phyloP scores from a whole-genome alignment of 1,284 basidiomycete species.

The Veloboletus limbatus region DNA sequence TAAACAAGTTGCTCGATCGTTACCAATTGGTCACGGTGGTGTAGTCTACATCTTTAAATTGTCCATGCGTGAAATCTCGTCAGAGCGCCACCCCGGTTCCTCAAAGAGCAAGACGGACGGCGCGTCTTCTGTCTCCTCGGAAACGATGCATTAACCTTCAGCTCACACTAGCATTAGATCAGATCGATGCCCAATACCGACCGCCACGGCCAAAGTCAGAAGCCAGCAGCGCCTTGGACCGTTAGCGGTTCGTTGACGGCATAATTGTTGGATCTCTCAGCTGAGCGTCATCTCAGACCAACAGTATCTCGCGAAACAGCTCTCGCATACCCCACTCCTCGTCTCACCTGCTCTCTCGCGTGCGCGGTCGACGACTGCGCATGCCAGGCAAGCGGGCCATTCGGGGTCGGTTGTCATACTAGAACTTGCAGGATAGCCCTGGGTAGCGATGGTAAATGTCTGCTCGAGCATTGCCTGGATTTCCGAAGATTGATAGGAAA shows the following conservation, averaged over 20 bases:
- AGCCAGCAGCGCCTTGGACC: neutral
- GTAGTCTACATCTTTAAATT: constrained; percentile 11
- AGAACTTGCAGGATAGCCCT: constrained; percentile 32
- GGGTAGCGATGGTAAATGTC: constrained; percentile 39
- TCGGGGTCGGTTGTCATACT: constrained; percentile 31
- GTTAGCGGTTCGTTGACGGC: neutral
- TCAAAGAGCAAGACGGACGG: neutral
- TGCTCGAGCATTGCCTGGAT: constrained; percentile 43
- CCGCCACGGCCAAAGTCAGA: constrained; percentile 10
- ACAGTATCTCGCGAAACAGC: constrained; percentile 42
- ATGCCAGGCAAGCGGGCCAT: constrained; percentile 46
- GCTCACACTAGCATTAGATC: constrained; percentile 8
- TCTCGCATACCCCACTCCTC: constrained; percentile 38
- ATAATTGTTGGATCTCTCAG: no score
- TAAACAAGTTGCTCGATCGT: constrained; percentile 4
- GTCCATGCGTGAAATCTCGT: neutral
- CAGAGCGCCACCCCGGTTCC: constrained; percentile 17
- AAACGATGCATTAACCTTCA: constrained; percentile 7
- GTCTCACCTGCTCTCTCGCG: constrained; percentile 28
- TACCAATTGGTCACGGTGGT: constrained; percentile 18
- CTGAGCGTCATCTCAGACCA: constrained; percentile 27
- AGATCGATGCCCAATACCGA: constrained; percentile 17
- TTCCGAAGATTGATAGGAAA: constrained; percentile 30
- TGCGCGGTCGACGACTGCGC: constrained; percentile 43
- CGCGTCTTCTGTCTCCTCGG: constrained; percentile 8